Evolutionary conservation across 768 basidiomycete genomes (phyloP).

Genomic region (Psilocybe tampanensis): DNA sequence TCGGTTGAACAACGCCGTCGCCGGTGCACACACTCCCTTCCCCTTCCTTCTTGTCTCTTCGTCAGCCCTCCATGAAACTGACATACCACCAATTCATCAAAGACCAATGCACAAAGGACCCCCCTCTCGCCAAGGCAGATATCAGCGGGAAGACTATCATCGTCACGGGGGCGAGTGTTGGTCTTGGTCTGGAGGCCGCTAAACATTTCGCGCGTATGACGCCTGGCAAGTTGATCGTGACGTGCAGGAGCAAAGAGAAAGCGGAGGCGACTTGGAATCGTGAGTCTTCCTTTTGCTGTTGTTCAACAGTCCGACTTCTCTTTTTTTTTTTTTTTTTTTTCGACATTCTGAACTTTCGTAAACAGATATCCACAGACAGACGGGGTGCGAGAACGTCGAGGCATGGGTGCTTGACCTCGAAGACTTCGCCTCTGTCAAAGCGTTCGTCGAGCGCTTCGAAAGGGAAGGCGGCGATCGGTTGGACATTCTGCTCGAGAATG

Average conservation of each 20-base stretch:
- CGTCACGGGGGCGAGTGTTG: conserved; percentile 53
- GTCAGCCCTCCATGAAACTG: no score
- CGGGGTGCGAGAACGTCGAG: conserved; percentile 36
- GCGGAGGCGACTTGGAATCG: conserved; percentile 37
- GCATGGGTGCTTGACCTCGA: conserved; percentile 43
- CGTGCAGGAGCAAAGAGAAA: conserved; percentile 38
- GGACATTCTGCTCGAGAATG: conserved; percentile 33
- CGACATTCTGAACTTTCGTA: no score
- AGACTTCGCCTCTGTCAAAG: conserved; percentile 40
- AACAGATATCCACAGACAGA: conserved; percentile 33
- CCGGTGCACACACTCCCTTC: no score
- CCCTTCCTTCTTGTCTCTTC: no score
- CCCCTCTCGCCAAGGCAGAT: conserved; percentile 31
- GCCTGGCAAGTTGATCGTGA: conserved; percentile 39
- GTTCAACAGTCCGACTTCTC: no score
- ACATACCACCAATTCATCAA: no score
- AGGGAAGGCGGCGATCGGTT: conserved; percentile 33
- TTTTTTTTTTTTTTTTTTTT: no score
- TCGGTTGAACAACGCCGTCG: no score
- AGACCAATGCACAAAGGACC: background rate
- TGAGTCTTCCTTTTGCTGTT: no score
- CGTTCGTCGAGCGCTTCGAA: conserved; percentile 37
- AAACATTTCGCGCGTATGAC: conserved; percentile 50
- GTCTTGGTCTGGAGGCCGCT: conserved; percentile 49
- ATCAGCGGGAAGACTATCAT: conserved; percentile 48